Evolutionary conservation across 768 basidiomycete species (phyloP), one percentile per base, ranked within the genome.

Genomic region (Naganishia kalamii): DNA sequence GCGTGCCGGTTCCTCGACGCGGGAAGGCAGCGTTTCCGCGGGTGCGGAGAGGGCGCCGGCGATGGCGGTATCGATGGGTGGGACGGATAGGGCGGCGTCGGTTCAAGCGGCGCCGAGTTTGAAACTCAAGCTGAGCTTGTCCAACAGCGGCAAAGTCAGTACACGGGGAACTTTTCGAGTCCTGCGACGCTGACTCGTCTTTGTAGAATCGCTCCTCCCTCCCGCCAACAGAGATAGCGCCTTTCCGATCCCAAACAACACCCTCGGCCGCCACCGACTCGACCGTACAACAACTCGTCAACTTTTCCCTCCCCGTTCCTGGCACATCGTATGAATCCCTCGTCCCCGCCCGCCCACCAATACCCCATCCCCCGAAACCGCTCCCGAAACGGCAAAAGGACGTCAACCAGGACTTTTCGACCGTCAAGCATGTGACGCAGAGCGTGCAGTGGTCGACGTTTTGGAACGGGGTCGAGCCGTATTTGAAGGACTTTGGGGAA

Each of bases 371-470:
- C 0, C 73, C 76, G 11, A 68, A 66, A 21, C 72, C 80, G 2
- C 74, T 77, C 5, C 77, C 80, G 0, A 79, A 79, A 57, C 69
- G 72, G 11, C 86, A 90, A 46, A 85, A 82, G 30, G 87, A 92
- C 62, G 92, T 97, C 30, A 83, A 72, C 63, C 91, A 94, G 63
- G 92, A 97, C 79, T 96, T 92, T 73, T 90, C 87, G 74, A 88
- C 88, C 76, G 79, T 83, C 27, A 94, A 90, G 78, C 84, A 81
- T 54, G 90, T 90, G 0, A 70, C 83, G 32, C 76, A 68, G n/a
- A 80, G 81, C 68, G 77, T 80, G 37, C 72, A 76, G 15, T 78
- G 79, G 49, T 65, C 74, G 15, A 91, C 90, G 0, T 98, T 96
- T 75, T 92, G 92, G 78, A 81, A 87, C 27, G 88, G 86, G 71